These are phyloP conservation scores for Exserohilum rostratum DNA, from an alignment of 2,329 filamentous ascomycete genomes.

Conservation along the genomic window DNA sequence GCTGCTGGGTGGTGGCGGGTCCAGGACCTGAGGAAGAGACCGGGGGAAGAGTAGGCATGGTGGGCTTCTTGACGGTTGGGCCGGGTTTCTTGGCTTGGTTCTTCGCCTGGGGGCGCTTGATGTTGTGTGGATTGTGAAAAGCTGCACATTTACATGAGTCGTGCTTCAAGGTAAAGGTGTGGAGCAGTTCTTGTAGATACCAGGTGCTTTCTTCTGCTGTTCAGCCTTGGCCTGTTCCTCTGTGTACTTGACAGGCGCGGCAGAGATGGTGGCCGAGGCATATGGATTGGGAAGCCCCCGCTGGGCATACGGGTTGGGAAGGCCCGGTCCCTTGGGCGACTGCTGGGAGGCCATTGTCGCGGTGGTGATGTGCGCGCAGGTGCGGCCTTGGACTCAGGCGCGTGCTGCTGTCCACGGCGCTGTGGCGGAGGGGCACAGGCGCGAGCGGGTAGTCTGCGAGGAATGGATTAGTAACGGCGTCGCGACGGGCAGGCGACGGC, in stretches of 20 bases:
- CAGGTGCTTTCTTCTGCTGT: constrained; percentile 40
- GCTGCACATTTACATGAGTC: constrained; percentile 39
- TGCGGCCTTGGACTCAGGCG: constrained; percentile 8
- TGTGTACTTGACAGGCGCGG: constrained; percentile 35
- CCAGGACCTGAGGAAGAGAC: constrained; percentile 22
- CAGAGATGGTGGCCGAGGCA: constrained; percentile 33
- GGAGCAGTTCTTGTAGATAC: constrained; percentile 38
- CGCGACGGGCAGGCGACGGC: not conserved
- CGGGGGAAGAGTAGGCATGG: constrained; percentile 27
- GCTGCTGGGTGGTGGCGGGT: constrained; percentile 25
- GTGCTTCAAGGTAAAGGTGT: constrained; percentile 25
- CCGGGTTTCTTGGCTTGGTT: constrained; percentile 36
- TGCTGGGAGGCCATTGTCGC: constrained; percentile 33
- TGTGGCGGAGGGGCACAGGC: not conserved
- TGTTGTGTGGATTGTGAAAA: constrained; percentile 42
- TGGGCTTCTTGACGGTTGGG: constrained; percentile 30
- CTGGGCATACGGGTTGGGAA: constrained; percentile 38
- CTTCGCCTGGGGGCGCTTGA: constrained; percentile 44
- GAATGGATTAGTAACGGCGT: not conserved
- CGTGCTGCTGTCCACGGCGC: constrained; percentile 2
- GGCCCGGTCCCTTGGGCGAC: constrained; percentile 29
- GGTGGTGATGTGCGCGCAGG: constrained; percentile 15
- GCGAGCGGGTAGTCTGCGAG: not conserved
- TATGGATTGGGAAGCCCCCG: constrained; percentile 38
- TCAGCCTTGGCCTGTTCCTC: constrained; percentile 42